Evolutionary conservation across 768 basidiomycete species (phyloP), one percentile per base, ranked within the genome.

Genomic region (Suillus clintonianus): DNA sequence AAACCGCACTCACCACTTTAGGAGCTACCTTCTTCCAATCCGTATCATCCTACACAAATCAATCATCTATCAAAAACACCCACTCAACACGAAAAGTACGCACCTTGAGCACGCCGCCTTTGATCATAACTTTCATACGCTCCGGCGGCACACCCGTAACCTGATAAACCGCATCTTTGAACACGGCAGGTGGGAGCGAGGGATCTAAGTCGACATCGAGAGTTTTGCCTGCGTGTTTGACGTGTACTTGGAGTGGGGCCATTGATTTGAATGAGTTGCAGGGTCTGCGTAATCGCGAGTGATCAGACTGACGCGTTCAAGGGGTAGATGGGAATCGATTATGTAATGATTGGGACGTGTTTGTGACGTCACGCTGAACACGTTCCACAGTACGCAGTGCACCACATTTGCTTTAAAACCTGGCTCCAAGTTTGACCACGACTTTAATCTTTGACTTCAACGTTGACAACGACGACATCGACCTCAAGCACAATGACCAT

Each of bases 101-200:
- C 70, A 92, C 94, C 86, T 96, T 97, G 70, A 97, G 85, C 61
- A 94, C 83, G 42, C 91, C 92, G 60, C 92, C 92, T 74, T 97
- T 98, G 74, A 96, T 84, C 91, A 97, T 95, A 67, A 99, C 90
- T 79, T 99, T 99, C 94, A 97, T 96, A 55, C 95, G 84, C 72
- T 97, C 94, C 41, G 86, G 77, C 4, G 93, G 95, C 3, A 99
- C 90, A 9, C 94, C 95, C 0, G 95, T 98, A 53, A 82, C 79
- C 48, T 89, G 84, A 71, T 91, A 92, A 39, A 99, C 82, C 5
- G 86, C 81, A 65, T 94, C 86, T 75, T 97, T 98, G 84, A 99
- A 96, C 15, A 78, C 85, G 17, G 80, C 71, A 3, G 89, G 86
- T 2, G 91, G 85, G 6, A 85, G 81, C 79, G 89, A 86, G 17